phyloP scores from a whole-genome alignment of 768 basidiomycete species.

The Leccinum uliginosum region DNA sequence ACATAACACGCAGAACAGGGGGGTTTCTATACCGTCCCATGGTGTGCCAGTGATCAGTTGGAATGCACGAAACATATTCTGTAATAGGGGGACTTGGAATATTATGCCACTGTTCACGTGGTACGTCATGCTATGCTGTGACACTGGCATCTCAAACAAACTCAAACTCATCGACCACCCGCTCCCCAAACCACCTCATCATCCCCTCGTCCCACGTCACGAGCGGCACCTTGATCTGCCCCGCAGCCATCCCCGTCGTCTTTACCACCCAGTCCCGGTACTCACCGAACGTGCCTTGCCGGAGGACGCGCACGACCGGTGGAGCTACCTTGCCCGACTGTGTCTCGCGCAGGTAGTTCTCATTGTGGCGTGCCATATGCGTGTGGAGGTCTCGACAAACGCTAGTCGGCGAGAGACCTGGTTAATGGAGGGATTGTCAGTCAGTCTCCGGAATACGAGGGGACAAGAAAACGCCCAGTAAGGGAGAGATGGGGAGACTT shows the following conservation, averaged over 20 bases:
- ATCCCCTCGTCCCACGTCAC: constrained; percentile 14
- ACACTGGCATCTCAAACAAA: no score
- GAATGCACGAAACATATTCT: no score
- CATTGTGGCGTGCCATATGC: constrained; percentile 9
- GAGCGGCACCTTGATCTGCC: constrained; percentile 19
- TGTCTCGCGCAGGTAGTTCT: constrained; percentile 14
- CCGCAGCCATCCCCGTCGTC: constrained; percentile 11
- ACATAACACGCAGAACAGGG: no score
- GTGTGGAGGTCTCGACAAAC: constrained; percentile 7
- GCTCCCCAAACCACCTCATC: constrained; percentile 13
- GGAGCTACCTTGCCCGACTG: constrained; percentile 2
- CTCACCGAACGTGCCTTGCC: constrained; percentile 17
- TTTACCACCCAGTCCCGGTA: constrained; percentile 20
- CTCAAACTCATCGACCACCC: constrained; percentile 14
- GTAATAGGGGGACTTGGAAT: no score
- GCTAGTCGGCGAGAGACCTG: neutral
- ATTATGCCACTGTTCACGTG: no score
- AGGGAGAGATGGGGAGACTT: neutral
- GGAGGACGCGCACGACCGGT: constrained; percentile 15
- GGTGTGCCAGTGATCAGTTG: no score
- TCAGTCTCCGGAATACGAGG: neutral
- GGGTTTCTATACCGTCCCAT: no score
- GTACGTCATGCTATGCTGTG: no score
- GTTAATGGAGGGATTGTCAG: neutral
- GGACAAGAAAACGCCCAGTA: no score